Percentiles rank a stretch among this genome's conserved stretches.
These are phyloP conservation scores for Cnidoscolus chayamansa DNA, from an alignment of 441 rosid genomes.

Conservation along the genomic window DNA sequence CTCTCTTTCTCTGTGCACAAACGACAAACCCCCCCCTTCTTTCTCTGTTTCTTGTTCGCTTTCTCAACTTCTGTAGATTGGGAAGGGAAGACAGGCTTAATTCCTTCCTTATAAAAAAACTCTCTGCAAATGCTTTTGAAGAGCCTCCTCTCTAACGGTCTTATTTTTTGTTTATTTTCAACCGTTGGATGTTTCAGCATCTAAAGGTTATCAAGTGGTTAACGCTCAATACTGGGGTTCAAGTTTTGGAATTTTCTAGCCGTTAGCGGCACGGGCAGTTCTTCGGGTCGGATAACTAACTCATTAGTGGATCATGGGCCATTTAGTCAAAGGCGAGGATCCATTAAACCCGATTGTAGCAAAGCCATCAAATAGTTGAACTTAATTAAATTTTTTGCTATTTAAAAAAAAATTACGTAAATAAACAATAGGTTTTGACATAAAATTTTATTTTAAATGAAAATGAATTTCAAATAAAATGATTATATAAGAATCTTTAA, in stretches of 20 bases:
- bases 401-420: too few species aligned
- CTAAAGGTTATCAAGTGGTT: constrained; percentile 25
- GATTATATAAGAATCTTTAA: too few species aligned
- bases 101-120: background rate
- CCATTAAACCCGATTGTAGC: too few species aligned
- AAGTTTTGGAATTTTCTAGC: constrained; percentile 23
- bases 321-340: too few species aligned
- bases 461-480: too few species aligned
- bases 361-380: too few species aligned
- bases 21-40: background rate
- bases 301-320: background rate
- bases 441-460: too few species aligned
- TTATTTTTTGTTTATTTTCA: constrained; percentile 2
- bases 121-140: constrained; percentile 19
- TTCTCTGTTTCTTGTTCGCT: background rate
- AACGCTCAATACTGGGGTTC: background rate
- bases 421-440: too few species aligned
- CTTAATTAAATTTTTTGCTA: too few species aligned
- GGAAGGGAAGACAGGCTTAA: background rate
- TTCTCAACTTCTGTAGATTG: background rate
- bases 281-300: background rate
- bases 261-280: constrained; percentile 4
- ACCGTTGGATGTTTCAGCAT: constrained; percentile 31
- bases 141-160: constrained; percentile 39
- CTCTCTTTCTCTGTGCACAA: background rate